Conservation (phyloP, 345 rosid genomes). For the Syzygium aromaticum region DNA sequence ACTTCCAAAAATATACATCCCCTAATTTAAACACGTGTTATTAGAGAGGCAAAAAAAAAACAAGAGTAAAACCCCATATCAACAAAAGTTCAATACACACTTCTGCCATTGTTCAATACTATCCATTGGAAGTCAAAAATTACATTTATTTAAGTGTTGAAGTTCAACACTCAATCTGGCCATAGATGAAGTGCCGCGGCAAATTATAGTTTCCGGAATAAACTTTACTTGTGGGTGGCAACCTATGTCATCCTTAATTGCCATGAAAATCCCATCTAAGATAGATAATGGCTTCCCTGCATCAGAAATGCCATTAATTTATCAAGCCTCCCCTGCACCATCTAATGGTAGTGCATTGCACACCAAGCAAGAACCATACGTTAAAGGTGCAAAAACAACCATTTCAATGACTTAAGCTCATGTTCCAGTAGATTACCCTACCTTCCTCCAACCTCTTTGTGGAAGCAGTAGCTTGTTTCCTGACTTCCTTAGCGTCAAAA, state of each 20-base stretch:
- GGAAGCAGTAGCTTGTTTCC: slow-evolving; percentile 78
- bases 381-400: neutral
- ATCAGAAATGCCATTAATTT: slow-evolving; percentile 6
- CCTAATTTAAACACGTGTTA: no score
- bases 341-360: neutral
- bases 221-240: slow-evolving; percentile 39
- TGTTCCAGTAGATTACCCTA: slow-evolving; percentile 4
- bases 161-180: no score
- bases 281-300: slow-evolving; percentile 70
- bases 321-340: neutral
- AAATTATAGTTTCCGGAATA: no score
- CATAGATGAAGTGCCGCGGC: no score
- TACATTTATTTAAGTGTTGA: no score
- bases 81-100: no score
- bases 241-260: slow-evolving; percentile 86
- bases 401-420: neutral
- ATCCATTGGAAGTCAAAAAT: no score
- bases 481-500: slow-evolving; percentile 49
- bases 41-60: no score
- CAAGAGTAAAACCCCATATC: no score
- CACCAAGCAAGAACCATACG: neutral
- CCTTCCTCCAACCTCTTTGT: slow-evolving; percentile 82
- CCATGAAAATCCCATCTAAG: slow-evolving; percentile 78
- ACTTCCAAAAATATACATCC: no score
- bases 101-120: no score